Evolutionary conservation across 257 asterid genomes (phyloP).

Genomic region (Solanum sejunctum): DNA sequence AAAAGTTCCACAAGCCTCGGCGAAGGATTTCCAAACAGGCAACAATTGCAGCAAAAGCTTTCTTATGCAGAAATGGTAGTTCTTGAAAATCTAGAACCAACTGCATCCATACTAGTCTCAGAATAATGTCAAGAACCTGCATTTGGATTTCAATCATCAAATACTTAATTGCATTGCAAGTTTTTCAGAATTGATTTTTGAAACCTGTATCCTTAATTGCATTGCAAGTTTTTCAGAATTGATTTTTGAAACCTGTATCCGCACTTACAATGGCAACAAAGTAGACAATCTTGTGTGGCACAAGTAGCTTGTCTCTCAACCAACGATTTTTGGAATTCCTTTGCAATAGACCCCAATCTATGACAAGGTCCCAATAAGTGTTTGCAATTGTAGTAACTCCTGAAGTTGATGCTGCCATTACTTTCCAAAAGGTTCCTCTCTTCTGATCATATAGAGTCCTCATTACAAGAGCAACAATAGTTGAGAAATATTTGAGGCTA

Average conservation of each 20-base stretch:
- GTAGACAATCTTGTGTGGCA: conserved; percentile 51
- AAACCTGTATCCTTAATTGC: not conserved
- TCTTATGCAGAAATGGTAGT: conserved; percentile 33
- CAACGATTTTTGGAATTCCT: conserved; percentile 49
- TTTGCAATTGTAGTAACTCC: conserved; percentile 45
- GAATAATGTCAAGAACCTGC: conserved; percentile 53
- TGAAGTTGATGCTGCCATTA: conserved; percentile 47
- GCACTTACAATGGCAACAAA: conserved; percentile 61
- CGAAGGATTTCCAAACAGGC: conserved; percentile 78
- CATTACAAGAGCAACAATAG: conserved; percentile 55
- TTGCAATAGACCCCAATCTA: conserved; percentile 67
- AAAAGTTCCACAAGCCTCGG: conserved; percentile 86
- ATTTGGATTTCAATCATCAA: not conserved
- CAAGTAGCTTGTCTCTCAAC: conserved; percentile 74
- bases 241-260: not conserved
- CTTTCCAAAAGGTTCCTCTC: conserved; percentile 19
- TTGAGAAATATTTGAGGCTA: conserved; percentile 49
- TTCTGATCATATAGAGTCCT: conserved; percentile 31
- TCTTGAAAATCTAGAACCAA: conserved; percentile 44
- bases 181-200: not conserved
- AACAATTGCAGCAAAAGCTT: conserved; percentile 39
- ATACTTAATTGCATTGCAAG: not conserved
- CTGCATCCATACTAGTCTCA: conserved; percentile 92
- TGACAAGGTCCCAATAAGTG: conserved; percentile 80
- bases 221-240: not conserved